phyloP scores from a whole-genome alignment of 805 yeast species.

The Lipomyces yamadae region DNA sequence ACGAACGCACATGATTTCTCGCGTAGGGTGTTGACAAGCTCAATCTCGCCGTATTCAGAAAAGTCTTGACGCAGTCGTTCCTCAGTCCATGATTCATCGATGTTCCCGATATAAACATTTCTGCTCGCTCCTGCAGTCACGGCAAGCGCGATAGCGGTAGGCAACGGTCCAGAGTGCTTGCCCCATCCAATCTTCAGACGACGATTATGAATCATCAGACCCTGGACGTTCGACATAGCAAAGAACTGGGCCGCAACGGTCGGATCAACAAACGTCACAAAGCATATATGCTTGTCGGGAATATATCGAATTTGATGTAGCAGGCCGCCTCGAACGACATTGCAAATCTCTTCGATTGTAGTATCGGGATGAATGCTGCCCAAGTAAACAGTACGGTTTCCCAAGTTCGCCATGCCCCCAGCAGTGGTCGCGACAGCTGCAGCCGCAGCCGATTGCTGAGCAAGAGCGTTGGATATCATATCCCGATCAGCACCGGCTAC shows the following conservation, averaged over 20 bases:
- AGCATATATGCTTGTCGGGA: constrained; percentile 87
- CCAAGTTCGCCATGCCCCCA: constrained; percentile 89
- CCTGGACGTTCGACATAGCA: constrained; percentile 91
- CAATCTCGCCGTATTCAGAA: constrained; percentile 87
- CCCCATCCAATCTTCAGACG: constrained; percentile 97
- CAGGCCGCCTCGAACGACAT: constrained; percentile 93
- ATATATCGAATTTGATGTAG: constrained; percentile 81
- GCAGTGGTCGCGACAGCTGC: constrained; percentile 96
- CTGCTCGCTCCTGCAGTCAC: constrained; percentile 94
- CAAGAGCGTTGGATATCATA: constrained; percentile 55
- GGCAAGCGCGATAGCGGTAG: constrained; percentile 84
- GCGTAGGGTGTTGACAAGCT: constrained; percentile 85
- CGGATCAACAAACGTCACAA: constrained; percentile 94
- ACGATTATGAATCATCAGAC: constrained; percentile 81
- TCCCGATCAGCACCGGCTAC: constrained; percentile 69
- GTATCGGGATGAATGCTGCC: constrained; percentile 90
- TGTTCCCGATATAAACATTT: constrained; percentile 85
- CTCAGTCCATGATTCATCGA: constrained; percentile 54
- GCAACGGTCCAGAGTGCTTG: constrained; percentile 89
- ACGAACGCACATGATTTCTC: constrained; percentile 90
- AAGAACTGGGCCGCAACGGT: constrained; percentile 97
- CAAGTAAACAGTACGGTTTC: constrained; percentile 89
- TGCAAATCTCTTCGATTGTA: constrained; percentile 90
- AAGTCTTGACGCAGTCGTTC: constrained; percentile 72
- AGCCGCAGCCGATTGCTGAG: constrained; percentile 95